phyloP scores from a whole-genome alignment of 345 rosid species.

The Alliaria petiolata region DNA sequence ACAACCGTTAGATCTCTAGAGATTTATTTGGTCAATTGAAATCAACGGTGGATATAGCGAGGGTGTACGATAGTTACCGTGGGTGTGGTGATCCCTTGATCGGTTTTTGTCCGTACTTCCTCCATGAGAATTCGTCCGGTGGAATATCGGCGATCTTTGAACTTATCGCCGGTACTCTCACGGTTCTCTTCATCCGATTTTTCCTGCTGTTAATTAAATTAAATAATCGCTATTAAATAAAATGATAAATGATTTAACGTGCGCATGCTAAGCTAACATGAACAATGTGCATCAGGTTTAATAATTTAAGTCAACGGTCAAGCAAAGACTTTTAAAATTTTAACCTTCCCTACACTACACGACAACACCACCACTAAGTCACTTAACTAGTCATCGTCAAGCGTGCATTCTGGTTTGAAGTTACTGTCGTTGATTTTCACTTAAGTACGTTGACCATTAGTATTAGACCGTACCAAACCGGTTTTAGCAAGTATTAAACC shows the following conservation, averaged over 20 bases:
- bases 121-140: conserved; percentile 84
- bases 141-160: conserved; percentile 86
- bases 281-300: not conserved
- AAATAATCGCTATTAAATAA: not conserved
- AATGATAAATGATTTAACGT: not conserved
- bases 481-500: too few relatives aligned
- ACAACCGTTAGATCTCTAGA: conserved; percentile 9
- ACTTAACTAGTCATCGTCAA: too few relatives aligned
- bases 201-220: conserved; percentile 38
- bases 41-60: conserved; percentile 3
- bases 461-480: too few relatives aligned
- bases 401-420: conserved; percentile 15
- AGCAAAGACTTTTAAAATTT: not conserved
- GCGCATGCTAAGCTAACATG: not conserved
- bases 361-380: conserved; percentile 12
- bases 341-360: not conserved
- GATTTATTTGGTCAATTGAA: not conserved
- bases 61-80: conserved; percentile 44
- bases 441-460: not conserved
- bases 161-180: conserved; percentile 81
- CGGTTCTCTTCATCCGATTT: conserved; percentile 64
- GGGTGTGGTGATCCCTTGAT: conserved; percentile 94
- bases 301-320: conserved; percentile 14
- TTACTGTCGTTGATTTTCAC: not conserved
- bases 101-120: conserved; percentile 95